These are phyloP conservation scores for Boletus huronensis DNA, from an alignment of 768 basidiomycete species.

Conservation along the genomic window DNA sequence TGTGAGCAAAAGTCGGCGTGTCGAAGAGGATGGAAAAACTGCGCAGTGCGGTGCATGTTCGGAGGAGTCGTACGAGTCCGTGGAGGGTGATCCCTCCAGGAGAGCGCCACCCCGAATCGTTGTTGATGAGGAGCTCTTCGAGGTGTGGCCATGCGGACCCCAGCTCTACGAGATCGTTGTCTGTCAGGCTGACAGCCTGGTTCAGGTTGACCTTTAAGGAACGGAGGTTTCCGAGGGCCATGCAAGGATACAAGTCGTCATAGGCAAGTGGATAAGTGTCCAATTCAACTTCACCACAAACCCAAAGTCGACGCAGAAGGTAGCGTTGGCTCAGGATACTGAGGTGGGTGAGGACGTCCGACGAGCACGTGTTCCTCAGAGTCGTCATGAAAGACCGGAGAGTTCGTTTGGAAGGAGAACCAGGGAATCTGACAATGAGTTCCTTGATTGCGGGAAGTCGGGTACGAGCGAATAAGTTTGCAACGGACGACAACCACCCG, in stretches of 20 bases:
- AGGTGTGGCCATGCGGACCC: conserved; percentile 2
- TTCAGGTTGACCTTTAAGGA: not conserved
- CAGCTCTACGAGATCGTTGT: not conserved
- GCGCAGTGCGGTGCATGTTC: not conserved
- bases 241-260: conserved; percentile 1
- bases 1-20: not conserved
- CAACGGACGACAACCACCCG: not conserved
- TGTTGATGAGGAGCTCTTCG: not conserved
- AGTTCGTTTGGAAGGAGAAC: not conserved
- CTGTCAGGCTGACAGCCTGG: not conserved
- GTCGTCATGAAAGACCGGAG: not conserved
- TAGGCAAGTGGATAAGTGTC: not conserved
- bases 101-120: not conserved
- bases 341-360: not conserved
- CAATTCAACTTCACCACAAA: not conserved
- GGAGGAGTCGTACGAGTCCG: conserved; percentile 4
- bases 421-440: not conserved
- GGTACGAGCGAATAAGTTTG: not conserved
- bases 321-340: not conserved
- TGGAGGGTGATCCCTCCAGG: not conserved
- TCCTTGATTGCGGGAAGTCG: not conserved
- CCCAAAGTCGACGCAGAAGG: not conserved
- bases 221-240: not conserved
- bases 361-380: not conserved
- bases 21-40: not conserved